Base-by-base conservation (phyloP, 2,329 filamentous ascomycete genomes). In the Xylaria multiplex region DNA sequence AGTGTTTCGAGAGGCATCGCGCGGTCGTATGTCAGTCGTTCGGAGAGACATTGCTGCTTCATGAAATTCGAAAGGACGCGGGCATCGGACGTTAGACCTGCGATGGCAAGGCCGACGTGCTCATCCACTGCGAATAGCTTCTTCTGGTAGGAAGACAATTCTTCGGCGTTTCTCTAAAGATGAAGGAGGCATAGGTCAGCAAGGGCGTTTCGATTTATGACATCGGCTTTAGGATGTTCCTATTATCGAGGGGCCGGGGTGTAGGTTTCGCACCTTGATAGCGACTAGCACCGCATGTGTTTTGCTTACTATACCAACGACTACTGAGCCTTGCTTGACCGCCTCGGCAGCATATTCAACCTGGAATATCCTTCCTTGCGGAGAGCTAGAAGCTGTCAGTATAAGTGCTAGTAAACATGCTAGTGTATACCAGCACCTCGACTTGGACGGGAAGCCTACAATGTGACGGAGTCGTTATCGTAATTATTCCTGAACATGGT, bases 51-150 rank as follows among this genome's bases (percentile, higher is more conserved):
- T 84, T 98, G 96, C 83, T 97, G 93, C 86, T 97, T 98, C 95
- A 99, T 98, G 86, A 97, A 99, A 88, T 99, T 99, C 86, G 94
- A 97, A 75, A 99, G 93, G 75, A 99, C 96, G 77, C 96, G 96
- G 78, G 95, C 96, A 81, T 99, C 96, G 65, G 95, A 97, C 72
- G 96, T 96, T 69, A 99, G 92, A 75, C 96, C 96, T 73, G 96
- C 96, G 76, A 99, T 96, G 76, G 95, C 93, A 76, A 99, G 90
- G 73, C 94, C 96, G 75, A 96, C 91, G 82, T 99, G 96, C 76
- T 95, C 92, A 81, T 99, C 96, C 82, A 99, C 91, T 75, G 91
- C 88, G 81, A 99, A 97, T 79, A 99, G 90, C 86, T 99, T 99
- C 88, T 97, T 97, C 84, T 99, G 96, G 88, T 99, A 99, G 59